Evolutionary conservation across 2,329 filamentous ascomycete genomes (phyloP).

Genomic region (Epichloe brachyelytri): DNA sequence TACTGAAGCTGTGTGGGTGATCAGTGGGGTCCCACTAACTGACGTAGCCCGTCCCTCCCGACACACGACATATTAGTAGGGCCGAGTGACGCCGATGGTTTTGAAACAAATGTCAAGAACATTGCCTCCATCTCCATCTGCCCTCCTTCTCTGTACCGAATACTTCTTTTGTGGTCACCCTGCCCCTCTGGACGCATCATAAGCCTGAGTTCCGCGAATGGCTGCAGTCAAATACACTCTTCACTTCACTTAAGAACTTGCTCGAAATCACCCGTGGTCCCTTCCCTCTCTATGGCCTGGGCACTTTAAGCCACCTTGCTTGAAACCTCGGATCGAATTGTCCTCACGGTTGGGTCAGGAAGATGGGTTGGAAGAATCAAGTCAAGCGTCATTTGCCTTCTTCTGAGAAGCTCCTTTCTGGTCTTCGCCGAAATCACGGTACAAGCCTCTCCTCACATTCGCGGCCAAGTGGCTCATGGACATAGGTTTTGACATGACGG

Average conservation of each 20-base stretch:
- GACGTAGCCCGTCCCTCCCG: slow-evolving; percentile 16
- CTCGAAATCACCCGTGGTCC: background rate
- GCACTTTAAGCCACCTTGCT: background rate
- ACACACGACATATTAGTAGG: slow-evolving; percentile 20
- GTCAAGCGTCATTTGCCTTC: slow-evolving; percentile 23
- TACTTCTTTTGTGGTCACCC: background rate
- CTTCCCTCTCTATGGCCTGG: background rate
- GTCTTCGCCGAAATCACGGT: slow-evolving; percentile 16
- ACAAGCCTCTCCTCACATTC: background rate
- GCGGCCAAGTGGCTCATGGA: slow-evolving; percentile 2
- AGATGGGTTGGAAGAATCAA: slow-evolving; percentile 24
- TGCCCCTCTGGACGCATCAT: background rate
- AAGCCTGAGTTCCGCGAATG: background rate
- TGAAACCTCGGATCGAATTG: background rate
- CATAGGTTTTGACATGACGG: background rate
- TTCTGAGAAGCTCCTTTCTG: slow-evolving; percentile 19
- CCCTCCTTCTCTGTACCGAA: background rate
- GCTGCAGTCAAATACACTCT: slow-evolving; percentile 1
- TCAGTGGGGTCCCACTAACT: slow-evolving; percentile 20
- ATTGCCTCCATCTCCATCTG: background rate
- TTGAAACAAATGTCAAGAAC: slow-evolving; percentile 15
- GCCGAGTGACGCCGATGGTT: slow-evolving; percentile 24
- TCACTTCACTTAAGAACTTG: background rate
- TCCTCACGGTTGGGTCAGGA: slow-evolving; percentile 6
- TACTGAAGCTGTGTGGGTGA: slow-evolving; percentile 10